Conservation (phyloP, 192 early-diverging fungal species). For the Jimgerdemannia lactiflua region DNA sequence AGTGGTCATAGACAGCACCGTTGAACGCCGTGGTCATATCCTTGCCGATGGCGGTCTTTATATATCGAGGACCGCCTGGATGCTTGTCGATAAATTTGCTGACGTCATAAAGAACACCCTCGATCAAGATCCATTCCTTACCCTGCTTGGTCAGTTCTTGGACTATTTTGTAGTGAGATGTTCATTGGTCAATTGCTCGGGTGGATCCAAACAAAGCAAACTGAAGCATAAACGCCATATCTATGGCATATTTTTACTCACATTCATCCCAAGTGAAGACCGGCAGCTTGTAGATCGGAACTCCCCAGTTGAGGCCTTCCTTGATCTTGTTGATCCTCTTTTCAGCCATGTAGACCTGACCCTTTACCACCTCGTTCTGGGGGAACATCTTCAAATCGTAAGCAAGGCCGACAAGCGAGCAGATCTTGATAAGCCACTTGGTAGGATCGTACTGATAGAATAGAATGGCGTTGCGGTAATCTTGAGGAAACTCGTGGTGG, state of each 20-base stretch:
- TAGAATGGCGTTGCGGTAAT: constrained; percentile 81
- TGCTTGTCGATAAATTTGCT: constrained; percentile 81
- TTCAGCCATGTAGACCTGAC: constrained; percentile 74
- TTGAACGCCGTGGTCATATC: constrained; percentile 87
- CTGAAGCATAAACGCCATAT: no score
- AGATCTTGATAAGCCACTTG: constrained; percentile 74
- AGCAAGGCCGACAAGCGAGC: constrained; percentile 59
- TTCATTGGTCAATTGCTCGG: neutral
- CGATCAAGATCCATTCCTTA: constrained; percentile 79
- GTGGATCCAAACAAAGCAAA: no score
- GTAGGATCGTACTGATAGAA: constrained; percentile 82
- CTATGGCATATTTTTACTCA: constrained; percentile 16
- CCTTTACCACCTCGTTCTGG: constrained; percentile 78
- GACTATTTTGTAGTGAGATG: constrained; percentile 37
- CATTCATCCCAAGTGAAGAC: constrained; percentile 62
- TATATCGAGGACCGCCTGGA: constrained; percentile 78
- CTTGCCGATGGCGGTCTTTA: constrained; percentile 74
- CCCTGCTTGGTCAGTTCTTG: constrained; percentile 44
- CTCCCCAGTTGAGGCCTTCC: constrained; percentile 70
- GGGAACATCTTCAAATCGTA: constrained; percentile 76
- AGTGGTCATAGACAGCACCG: constrained; percentile 88
- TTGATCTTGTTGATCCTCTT: constrained; percentile 66
- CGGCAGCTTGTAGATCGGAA: constrained; percentile 65
- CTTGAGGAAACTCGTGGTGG: constrained; percentile 86
- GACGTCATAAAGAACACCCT: constrained; percentile 83